A percentile compares a stretch with the other conserved stretches of the same genome.
phyloP scores from a whole-genome alignment of 371 early-diverging fungal genomes.

The Sporodiniella umbellata region DNA sequence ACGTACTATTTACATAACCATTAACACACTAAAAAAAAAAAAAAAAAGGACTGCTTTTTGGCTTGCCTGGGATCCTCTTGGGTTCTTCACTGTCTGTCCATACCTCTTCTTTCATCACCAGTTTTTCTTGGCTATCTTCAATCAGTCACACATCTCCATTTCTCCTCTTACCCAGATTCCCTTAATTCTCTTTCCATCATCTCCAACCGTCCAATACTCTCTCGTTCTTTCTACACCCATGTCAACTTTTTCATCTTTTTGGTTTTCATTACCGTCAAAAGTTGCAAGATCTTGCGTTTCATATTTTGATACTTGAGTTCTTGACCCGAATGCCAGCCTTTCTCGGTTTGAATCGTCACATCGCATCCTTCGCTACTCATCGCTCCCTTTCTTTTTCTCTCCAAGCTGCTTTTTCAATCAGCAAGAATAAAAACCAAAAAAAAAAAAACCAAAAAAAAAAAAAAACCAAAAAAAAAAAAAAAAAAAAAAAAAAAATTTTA shows the following conservation, averaged over 20 bases:
- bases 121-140: too few relatives aligned
- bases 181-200: too few relatives aligned
- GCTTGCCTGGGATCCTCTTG: too few relatives aligned
- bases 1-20: too few relatives aligned
- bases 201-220: too few relatives aligned
- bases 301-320: constrained; percentile 9
- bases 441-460: background rate
- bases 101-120: background rate
- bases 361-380: background rate
- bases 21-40: too few relatives aligned
- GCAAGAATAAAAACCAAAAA: background rate
- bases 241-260: background rate
- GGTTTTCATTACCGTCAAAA: constrained; percentile 10
- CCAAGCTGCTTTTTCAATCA: background rate
- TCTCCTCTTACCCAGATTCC: background rate
- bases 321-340: background rate
- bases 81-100: too few relatives aligned
- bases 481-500: too few relatives aligned
- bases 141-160: background rate
- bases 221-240: too few relatives aligned
- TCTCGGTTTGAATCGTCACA: background rate
- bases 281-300: constrained; percentile 13
- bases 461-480: background rate
- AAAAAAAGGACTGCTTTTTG: too few relatives aligned
- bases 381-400: background rate